phyloP scores from a whole-genome alignment of 1,284 basidiomycete genomes.

The Peniophora sp. region DNA sequence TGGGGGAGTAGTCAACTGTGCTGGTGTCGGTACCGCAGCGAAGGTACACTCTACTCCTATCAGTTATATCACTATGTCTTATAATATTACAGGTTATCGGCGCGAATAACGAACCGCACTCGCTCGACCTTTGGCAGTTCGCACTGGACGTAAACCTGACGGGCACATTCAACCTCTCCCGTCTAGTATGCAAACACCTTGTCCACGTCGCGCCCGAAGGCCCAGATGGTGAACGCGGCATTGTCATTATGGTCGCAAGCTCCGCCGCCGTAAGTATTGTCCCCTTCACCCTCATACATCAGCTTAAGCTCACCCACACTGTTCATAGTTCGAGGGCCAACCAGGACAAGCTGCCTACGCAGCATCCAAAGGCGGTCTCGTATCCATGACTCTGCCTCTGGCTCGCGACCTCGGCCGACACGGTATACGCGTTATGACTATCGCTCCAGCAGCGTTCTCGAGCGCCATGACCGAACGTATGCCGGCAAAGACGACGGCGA shows the following conservation, averaged over 20 bases:
- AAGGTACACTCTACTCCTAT: constrained; percentile 20
- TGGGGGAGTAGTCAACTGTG: constrained; percentile 49
- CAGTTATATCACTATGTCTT: background rate
- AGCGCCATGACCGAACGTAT: constrained; percentile 39
- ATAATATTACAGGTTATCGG: constrained; percentile 33
- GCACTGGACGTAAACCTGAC: constrained; percentile 42
- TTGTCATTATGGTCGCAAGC: constrained; percentile 45
- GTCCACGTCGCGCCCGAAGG: constrained; percentile 36
- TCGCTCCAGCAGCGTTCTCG: constrained; percentile 44
- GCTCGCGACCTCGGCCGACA: constrained; percentile 45
- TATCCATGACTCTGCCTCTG: constrained; percentile 47
- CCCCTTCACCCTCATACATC: background rate
- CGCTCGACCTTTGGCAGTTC: constrained; percentile 43
- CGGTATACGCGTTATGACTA: constrained; percentile 42
- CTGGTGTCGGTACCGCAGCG: constrained; percentile 34
- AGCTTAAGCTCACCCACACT: background rate
- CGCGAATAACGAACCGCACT: constrained; percentile 33
- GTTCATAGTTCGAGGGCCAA: constrained; percentile 34
- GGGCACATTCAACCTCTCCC: constrained; percentile 46
- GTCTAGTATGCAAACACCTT: constrained; percentile 42
- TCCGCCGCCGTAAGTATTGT: constrained; percentile 39
- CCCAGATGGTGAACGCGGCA: constrained; percentile 42
- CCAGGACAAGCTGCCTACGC: constrained; percentile 46
- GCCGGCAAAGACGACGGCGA: constrained; percentile 27
- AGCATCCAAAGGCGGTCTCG: constrained; percentile 45